Percentiles rank a stretch among this genome's conserved stretches.
These are phyloP conservation scores for Starmerella bacillaris DNA, from an alignment of 805 yeast genomes.

Conservation along the genomic window DNA sequence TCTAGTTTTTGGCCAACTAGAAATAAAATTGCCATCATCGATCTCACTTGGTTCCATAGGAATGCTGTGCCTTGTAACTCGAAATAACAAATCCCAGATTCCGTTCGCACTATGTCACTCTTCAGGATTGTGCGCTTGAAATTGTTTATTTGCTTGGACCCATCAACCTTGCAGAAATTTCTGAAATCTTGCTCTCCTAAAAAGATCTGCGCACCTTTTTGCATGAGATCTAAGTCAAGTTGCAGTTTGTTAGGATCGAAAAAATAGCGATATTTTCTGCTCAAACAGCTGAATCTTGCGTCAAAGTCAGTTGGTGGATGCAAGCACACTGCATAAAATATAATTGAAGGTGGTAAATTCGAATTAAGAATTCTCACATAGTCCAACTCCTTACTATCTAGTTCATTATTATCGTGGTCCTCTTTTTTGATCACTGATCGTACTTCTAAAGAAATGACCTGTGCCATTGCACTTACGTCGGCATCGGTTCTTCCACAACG, in stretches of 20 bases:
- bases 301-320: constrained; percentile 72
- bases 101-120: constrained; percentile 30
- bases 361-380: constrained; percentile 62
- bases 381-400: constrained; percentile 54
- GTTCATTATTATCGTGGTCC: constrained; percentile 38
- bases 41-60: constrained; percentile 94
- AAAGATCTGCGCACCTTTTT: constrained; percentile 40
- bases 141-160: constrained; percentile 77
- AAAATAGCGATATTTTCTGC: constrained; percentile 70
- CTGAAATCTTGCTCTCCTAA: constrained; percentile 78
- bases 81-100: constrained; percentile 35
- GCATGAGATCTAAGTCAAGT: constrained; percentile 52
- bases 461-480: constrained; percentile 96
- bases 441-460: constrained; percentile 65
- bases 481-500: constrained; percentile 90
- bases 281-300: constrained; percentile 80
- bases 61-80: constrained; percentile 79
- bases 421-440: constrained; percentile 49
- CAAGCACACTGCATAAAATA: constrained; percentile 64
- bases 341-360: constrained; percentile 60
- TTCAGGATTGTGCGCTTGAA: constrained; percentile 45
- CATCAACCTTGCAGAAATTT: constrained; percentile 87
- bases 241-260: constrained; percentile 27
- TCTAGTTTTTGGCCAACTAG: constrained; percentile 68
- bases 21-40: constrained; percentile 75